These are phyloP conservation scores for Xylaria bambusicola DNA, from an alignment of 495 filamentous ascomycete genomes.

Conservation along the genomic window DNA sequence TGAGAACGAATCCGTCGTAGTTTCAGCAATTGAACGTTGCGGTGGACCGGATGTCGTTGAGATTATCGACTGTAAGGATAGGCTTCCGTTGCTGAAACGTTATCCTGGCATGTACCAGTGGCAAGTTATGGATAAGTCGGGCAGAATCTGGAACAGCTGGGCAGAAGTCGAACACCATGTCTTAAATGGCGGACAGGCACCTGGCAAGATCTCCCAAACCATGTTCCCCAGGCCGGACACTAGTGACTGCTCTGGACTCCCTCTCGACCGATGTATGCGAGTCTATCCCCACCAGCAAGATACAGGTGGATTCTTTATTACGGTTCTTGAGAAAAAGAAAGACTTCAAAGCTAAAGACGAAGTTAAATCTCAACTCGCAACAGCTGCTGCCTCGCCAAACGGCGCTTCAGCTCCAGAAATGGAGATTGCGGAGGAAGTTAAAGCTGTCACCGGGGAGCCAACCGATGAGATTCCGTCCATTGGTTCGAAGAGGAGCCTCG, in stretches of 20 bases:
- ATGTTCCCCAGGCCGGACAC: slow-evolving; percentile 75
- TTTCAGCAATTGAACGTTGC: slow-evolving; percentile 80
- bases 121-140: slow-evolving; percentile 86
- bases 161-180: slow-evolving; percentile 70
- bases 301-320: slow-evolving; percentile 96
- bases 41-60: slow-evolving; percentile 80
- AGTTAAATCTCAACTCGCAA: slow-evolving; percentile 49
- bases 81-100: slow-evolving; percentile 75
- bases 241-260: slow-evolving; percentile 59
- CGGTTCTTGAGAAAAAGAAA: slow-evolving; percentile 83
- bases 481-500: slow-evolving; percentile 34
- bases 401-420: slow-evolving; percentile 40
- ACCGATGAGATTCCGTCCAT: slow-evolving; percentile 33
- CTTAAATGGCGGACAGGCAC: slow-evolving; percentile 55
- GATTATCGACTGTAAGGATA: slow-evolving; percentile 77
- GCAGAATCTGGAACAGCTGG: slow-evolving; percentile 73
- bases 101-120: slow-evolving; percentile 71
- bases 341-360: slow-evolving; percentile 88
- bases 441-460: slow-evolving; percentile 33
- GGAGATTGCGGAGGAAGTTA: slow-evolving; percentile 36
- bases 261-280: slow-evolving; percentile 85
- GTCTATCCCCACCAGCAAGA: slow-evolving; percentile 95
- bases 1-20: slow-evolving; percentile 93
- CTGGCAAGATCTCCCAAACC: slow-evolving; percentile 65
- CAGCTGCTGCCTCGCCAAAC: slow-evolving; percentile 28